Evolutionary conservation across 202 grass and related monocot genomes (phyloP).

Genomic region (Carex sylvatica): DNA sequence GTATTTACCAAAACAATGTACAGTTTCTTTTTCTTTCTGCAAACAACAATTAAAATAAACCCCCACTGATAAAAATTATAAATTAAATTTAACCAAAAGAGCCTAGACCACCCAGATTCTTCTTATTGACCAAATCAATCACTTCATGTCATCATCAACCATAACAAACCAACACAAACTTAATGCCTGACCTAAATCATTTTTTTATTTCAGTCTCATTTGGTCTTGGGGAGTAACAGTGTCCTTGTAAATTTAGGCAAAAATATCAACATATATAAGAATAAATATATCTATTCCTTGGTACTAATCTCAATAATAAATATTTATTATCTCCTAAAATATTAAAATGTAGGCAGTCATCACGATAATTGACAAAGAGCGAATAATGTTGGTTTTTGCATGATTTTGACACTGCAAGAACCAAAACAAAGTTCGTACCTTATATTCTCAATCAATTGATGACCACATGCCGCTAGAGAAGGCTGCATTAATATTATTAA

Average conservation of each 20-base stretch:
- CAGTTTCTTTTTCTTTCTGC: neutral
- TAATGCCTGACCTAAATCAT: neutral
- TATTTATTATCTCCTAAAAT: neutral
- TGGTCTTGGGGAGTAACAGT: neutral
- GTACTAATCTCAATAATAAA: neutral
- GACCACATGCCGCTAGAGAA: constrained; percentile 65
- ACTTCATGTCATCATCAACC: neutral
- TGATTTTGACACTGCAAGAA: neutral
- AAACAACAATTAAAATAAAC: neutral
- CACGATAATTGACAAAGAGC: neutral
- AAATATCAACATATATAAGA: neutral
- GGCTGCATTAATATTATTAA: constrained; percentile 50
- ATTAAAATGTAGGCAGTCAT: constrained; percentile 14
- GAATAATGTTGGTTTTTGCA: neutral
- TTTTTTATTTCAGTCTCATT: constrained; percentile 7
- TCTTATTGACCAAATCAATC: neutral
- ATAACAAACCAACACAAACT: neutral
- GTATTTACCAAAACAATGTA: neutral
- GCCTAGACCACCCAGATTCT: neutral
- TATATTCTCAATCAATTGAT: constrained; percentile 90
- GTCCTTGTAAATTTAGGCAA: neutral
- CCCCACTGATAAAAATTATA: neutral
- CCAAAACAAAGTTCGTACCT: constrained; percentile 47
- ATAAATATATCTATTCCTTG: neutral
- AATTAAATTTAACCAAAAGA: neutral